Percentiles rank a stretch among this genome's conserved stretches.
Evolutionary conservation across 208 protist genomes (phyloP).

Genomic region (Acanthamoeba divionensis): DNA sequence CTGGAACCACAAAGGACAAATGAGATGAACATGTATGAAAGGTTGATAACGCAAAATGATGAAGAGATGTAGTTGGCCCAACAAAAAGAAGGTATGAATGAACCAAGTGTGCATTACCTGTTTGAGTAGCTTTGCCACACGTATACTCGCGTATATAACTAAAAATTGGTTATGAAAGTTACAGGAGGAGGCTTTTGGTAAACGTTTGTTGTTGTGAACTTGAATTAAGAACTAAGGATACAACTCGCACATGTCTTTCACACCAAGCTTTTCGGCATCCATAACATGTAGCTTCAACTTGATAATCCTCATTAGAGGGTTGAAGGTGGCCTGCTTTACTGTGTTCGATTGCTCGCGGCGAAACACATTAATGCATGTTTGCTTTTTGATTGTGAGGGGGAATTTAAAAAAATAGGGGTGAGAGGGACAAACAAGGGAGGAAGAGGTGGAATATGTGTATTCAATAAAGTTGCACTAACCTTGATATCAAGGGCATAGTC

Average conservation of each 20-base stretch:
- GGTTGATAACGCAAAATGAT: no score
- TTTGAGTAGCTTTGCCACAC: conserved; percentile 28
- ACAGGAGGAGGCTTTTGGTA: not conserved
- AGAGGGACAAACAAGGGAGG: not conserved
- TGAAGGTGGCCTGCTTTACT: conserved; percentile 54
- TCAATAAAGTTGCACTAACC: not conserved
- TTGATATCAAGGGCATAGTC: conserved; percentile 46
- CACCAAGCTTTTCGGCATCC: conserved; percentile 48
- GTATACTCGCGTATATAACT: conserved; percentile 48
- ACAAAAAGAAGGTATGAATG: not conserved
- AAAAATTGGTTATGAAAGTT: not conserved
- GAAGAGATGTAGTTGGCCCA: not conserved
- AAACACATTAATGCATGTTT: conserved; percentile 55
- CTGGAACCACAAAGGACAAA: not conserved
- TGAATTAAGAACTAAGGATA: not conserved
- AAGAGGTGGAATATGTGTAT: no score
- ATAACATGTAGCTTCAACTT: conserved; percentile 56
- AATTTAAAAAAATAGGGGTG: not conserved
- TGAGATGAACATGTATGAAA: not conserved
- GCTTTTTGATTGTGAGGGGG: not conserved
- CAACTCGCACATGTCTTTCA: conserved; percentile 57
- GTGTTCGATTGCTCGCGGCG: conserved; percentile 56
- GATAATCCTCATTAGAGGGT: conserved; percentile 41
- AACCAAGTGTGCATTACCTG: not conserved
- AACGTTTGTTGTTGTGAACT: not conserved